Evolutionary conservation across 78 protist genomes (phyloP).

Genomic region (Protostelium mycophagum): DNA sequence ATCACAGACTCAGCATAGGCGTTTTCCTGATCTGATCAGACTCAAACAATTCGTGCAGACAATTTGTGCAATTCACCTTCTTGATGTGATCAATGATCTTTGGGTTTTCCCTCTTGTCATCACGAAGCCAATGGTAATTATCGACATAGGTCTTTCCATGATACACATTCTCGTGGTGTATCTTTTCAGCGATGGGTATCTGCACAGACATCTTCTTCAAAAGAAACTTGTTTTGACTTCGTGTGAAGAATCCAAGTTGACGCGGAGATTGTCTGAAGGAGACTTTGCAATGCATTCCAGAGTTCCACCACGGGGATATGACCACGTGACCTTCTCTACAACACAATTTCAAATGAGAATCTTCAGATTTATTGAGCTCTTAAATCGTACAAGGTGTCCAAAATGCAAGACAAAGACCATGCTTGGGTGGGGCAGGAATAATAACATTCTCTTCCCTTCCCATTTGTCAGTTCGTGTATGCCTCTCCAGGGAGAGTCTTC

Average conservation of each 20-base stretch:
- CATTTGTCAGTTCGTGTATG: conserved; percentile 83
- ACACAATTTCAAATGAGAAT: no score
- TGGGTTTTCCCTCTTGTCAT: neutral
- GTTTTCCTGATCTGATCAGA: neutral
- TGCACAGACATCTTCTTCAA: neutral
- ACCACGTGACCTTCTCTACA: no score
- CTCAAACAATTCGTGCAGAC: neutral
- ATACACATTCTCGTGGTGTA: neutral
- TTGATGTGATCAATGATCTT: neutral
- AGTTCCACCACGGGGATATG: no score
- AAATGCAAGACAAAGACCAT: conserved; percentile 46
- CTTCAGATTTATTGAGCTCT: neutral
- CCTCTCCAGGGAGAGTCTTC: conserved; percentile 43
- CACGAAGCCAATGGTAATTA: neutral
- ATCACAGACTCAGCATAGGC: neutral
- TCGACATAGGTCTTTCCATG: neutral
- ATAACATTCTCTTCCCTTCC: conserved; percentile 55
- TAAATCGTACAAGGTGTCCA: conserved; percentile 15
- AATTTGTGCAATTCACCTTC: neutral
- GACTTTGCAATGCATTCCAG: no score
- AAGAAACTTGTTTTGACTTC: no score
- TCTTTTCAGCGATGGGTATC: neutral
- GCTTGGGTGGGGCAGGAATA: conserved; percentile 69
- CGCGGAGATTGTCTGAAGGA: no score
- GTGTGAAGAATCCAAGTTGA: no score